Conservation (phyloP, 164 flowering plant species). For the Chimonanthus salicifolius region DNA sequence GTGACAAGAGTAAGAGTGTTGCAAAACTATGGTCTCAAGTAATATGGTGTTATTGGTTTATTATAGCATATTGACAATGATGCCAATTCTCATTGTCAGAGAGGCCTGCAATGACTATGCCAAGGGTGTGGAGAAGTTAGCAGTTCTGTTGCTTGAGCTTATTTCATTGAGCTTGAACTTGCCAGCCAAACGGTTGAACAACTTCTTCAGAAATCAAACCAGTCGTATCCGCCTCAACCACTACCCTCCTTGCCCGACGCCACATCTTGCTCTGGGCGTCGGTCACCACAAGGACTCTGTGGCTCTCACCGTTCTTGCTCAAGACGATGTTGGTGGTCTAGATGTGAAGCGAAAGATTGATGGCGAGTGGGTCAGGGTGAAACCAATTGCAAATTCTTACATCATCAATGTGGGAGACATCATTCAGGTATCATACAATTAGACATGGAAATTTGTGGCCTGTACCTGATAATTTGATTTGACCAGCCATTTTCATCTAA, state of each 20-base stretch:
- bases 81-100: constrained; percentile 12
- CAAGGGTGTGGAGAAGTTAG: constrained; percentile 29
- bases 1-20: too few relatives aligned
- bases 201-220: constrained; percentile 29
- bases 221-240: constrained; percentile 32
- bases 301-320: constrained; percentile 11
- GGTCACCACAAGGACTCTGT: constrained; percentile 22
- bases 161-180: constrained; percentile 10
- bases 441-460: neutral
- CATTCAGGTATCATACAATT: constrained; percentile 12
- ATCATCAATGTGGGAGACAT: constrained; percentile 19
- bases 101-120: constrained; percentile 31
- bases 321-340: too few relatives aligned
- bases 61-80: too few relatives aligned
- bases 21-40: too few relatives aligned
- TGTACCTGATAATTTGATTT: too few relatives aligned
- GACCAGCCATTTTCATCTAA: too few relatives aligned
- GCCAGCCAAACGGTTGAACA: constrained; percentile 14
- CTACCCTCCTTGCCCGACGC: constrained; percentile 44
- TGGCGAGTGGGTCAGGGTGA: constrained; percentile 18
- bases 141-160: constrained; percentile 28
- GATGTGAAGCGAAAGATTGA: constrained; percentile 5
- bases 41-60: too few relatives aligned
- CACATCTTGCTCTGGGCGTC: constrained; percentile 26
- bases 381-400: constrained; percentile 17